Evolutionary conservation across 768 basidiomycete genomes (phyloP).

Genomic region (Termitomyces bulborhizus): DNA sequence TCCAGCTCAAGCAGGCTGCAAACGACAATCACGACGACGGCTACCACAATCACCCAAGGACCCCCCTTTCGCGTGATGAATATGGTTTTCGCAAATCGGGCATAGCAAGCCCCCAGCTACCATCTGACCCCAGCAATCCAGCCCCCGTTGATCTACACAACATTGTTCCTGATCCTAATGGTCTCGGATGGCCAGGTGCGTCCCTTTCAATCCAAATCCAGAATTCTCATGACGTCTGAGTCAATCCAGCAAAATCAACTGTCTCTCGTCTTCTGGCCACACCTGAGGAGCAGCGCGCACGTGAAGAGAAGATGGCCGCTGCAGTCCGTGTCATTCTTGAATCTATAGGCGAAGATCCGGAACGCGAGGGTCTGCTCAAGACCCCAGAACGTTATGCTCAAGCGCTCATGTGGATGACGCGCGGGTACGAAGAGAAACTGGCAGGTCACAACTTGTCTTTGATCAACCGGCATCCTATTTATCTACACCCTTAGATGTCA

Average conservation of each 20-base stretch:
- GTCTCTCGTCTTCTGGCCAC: slow-evolving; percentile 79
- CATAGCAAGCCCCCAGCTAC: slow-evolving; percentile 50
- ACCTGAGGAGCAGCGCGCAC: slow-evolving; percentile 58
- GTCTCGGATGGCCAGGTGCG: slow-evolving; percentile 91
- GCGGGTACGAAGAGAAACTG: slow-evolving; percentile 94
- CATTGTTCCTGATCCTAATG: slow-evolving; percentile 54
- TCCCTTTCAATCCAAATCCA: slow-evolving; percentile 1
- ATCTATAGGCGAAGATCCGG: slow-evolving; percentile 97
- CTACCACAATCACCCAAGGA: slow-evolving; percentile 9
- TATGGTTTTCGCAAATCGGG: slow-evolving; percentile 82
- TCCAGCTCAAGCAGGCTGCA: slow-evolving; percentile 27
- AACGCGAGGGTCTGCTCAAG: slow-evolving; percentile 84
- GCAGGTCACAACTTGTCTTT: slow-evolving; percentile 47
- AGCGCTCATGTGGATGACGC: slow-evolving; percentile 98
- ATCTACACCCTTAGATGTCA: slow-evolving; percentile 63
- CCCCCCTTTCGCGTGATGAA: slow-evolving; percentile 54
- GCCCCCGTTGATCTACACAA: slow-evolving; percentile 33
- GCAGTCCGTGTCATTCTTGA: slow-evolving; percentile 92
- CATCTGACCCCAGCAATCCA: slow-evolving; percentile 20
- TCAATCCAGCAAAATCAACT: slow-evolving; percentile 78
- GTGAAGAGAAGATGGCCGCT: slow-evolving; percentile 70
- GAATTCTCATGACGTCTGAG: not conserved
- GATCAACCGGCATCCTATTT: slow-evolving; percentile 5
- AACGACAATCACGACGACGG: slow-evolving; percentile 2
- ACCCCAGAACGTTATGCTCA: slow-evolving; percentile 97